A percentile compares a stretch with the other conserved stretches of the same genome.
These are phyloP conservation scores for Roridomyces roridus DNA, from an alignment of 768 basidiomycete genomes.

Conservation along the genomic window DNA sequence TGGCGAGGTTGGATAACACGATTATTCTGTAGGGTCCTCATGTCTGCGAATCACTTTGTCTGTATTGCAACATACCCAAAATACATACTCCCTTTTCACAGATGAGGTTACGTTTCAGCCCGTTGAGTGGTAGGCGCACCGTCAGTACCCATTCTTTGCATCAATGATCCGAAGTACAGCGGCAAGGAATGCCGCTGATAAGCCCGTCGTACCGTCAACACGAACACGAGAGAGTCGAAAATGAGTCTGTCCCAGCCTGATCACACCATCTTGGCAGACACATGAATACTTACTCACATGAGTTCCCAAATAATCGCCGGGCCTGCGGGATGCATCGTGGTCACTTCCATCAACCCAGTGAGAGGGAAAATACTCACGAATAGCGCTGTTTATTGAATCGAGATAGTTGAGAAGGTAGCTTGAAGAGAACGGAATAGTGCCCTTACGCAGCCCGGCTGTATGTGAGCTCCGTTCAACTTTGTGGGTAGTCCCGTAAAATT, in stretches of 20 bases:
- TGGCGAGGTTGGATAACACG: constrained; percentile 1
- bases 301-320: neutral
- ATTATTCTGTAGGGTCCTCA: neutral
- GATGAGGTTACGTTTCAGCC: too few species aligned
- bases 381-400: too few species aligned
- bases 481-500: neutral
- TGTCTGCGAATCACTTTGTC: neutral
- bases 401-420: too few species aligned
- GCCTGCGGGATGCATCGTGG: neutral
- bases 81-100: neutral
- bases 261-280: neutral
- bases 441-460: too few species aligned
- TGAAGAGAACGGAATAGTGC: too few species aligned
- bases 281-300: neutral
- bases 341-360: too few species aligned
- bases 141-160: neutral
- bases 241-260: neutral
- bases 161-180: neutral
- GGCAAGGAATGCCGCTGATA: neutral
- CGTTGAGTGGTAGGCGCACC: neutral
- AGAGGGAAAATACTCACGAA: too few species aligned
- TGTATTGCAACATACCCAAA: constrained; percentile 1
- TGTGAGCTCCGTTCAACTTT: neutral
- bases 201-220: constrained; percentile 3
- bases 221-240: neutral